Evolutionary conservation across 345 rosid species (phyloP).

Genomic region (Salix brachista): DNA sequence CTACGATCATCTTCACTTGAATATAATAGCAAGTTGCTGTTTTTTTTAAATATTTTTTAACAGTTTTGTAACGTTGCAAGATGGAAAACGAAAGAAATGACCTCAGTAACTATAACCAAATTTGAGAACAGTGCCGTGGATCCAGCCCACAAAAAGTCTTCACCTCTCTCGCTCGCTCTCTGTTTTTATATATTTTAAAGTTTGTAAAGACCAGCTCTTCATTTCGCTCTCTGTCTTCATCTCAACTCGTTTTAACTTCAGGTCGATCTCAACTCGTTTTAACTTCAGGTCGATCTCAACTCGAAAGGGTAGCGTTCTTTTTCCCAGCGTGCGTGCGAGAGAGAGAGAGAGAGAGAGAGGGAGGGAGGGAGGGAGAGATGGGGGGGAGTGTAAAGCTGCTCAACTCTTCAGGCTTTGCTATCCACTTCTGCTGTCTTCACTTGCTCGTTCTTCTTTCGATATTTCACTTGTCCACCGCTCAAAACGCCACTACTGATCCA

Average conservation of each 20-base stretch:
- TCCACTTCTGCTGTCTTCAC: background rate
- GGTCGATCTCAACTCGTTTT: no score
- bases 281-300: no score
- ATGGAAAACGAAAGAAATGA: no score
- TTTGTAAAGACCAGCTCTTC: background rate
- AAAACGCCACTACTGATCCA: conserved; percentile 20
- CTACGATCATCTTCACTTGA: no score
- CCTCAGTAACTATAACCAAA: no score
- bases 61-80: no score
- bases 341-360: background rate
- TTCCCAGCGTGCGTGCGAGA: background rate
- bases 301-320: background rate
- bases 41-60: no score
- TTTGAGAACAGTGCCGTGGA: no score
- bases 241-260: no score
- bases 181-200: no score
- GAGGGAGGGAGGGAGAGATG: background rate
- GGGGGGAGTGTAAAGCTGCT: background rate
- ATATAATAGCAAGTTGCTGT: no score
- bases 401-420: background rate
- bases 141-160: no score
- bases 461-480: conserved; percentile 1
- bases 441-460: background rate
- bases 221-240: background rate
- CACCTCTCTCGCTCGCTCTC: background rate